Evolutionary conservation across 176 grass and related monocot genomes (phyloP).

Genomic region (Oryza meyeriana): DNA sequence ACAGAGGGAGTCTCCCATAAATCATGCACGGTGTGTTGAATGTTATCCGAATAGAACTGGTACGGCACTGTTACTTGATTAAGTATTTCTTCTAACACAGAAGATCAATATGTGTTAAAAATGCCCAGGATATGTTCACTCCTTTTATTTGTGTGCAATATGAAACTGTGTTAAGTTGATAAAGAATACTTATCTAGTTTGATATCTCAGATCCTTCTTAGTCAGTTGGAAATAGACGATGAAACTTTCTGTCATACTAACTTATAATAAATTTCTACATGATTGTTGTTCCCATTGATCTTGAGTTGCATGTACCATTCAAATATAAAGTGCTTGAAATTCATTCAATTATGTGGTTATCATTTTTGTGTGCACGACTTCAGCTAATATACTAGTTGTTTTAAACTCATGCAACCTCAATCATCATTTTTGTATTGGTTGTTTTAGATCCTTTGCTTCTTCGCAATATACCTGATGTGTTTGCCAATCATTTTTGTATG

Average conservation of each 20-base stretch:
- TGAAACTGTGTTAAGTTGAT: not conserved
- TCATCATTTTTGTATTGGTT: not conserved
- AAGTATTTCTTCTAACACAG: not conserved
- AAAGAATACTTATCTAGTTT: slow-evolving; percentile 5
- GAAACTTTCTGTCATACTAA: not conserved
- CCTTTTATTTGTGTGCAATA: not conserved
- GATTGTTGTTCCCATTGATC: not conserved
- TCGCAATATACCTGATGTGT: not conserved
- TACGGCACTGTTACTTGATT: slow-evolving; percentile 17
- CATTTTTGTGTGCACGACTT: not conserved
- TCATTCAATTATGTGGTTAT: not conserved
- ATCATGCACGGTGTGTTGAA: slow-evolving; percentile 66
- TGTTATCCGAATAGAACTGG: slow-evolving; percentile 68
- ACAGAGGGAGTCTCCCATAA: slow-evolving; percentile 42
- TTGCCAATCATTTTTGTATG: not conserved
- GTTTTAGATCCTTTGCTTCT: slow-evolving; percentile 9
- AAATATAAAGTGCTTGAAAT: not conserved
- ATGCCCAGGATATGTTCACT: not conserved
- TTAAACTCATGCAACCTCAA: not conserved
- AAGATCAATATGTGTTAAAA: not conserved
- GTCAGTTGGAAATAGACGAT: not conserved
- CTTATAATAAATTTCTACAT: not conserved
- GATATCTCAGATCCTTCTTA: not conserved
- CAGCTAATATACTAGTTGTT: not conserved
- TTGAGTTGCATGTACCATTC: slow-evolving; percentile 6